phyloP scores from a whole-genome alignment of 2,329 filamentous ascomycete genomes.

The Daldinia eschscholtzii region DNA sequence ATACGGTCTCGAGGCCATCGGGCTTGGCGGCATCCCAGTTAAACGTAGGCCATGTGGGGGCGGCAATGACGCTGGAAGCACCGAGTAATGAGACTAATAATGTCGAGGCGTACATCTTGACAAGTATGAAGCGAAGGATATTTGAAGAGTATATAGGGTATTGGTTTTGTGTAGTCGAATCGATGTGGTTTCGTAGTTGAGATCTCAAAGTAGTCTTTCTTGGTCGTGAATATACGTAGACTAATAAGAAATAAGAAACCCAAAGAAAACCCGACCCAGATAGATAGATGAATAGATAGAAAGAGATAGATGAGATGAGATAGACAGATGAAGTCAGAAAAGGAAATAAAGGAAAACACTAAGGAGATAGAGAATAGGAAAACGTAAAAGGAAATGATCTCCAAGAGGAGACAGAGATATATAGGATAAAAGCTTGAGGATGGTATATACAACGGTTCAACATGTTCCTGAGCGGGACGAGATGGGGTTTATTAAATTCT shows the following conservation, averaged over 20 bases:
- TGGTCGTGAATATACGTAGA: slow-evolving; percentile 38
- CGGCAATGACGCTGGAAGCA: slow-evolving; percentile 59
- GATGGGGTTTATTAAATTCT: slow-evolving; percentile 43
- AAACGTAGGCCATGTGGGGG: slow-evolving; percentile 62
- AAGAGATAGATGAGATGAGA: slow-evolving; percentile 24
- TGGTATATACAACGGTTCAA: slow-evolving; percentile 39
- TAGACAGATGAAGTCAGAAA: slow-evolving; percentile 31
- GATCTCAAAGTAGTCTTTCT: slow-evolving; percentile 34
- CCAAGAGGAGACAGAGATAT: slow-evolving; percentile 44
- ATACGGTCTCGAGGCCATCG: slow-evolving; percentile 61
- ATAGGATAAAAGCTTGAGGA: slow-evolving; percentile 43
- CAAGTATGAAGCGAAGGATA: slow-evolving; percentile 28
- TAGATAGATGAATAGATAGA: slow-evolving; percentile 41
- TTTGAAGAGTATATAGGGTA: slow-evolving; percentile 28
- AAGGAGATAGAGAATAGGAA: slow-evolving; percentile 43
- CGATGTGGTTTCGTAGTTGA: slow-evolving; percentile 34
- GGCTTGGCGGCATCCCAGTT: slow-evolving; percentile 57
- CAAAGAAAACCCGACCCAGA: slow-evolving; percentile 45
- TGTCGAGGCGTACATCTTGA: slow-evolving; percentile 65
- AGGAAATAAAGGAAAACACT: slow-evolving; percentile 42
- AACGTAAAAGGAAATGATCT: slow-evolving; percentile 49
- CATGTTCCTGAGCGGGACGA: slow-evolving; percentile 39
- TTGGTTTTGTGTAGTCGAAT: slow-evolving; percentile 23
- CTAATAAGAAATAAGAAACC: slow-evolving; percentile 45
- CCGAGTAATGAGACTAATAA: slow-evolving; percentile 62